Base-by-base conservation (phyloP, 257 asterid species). In the Solanum sejunctum region DNA sequence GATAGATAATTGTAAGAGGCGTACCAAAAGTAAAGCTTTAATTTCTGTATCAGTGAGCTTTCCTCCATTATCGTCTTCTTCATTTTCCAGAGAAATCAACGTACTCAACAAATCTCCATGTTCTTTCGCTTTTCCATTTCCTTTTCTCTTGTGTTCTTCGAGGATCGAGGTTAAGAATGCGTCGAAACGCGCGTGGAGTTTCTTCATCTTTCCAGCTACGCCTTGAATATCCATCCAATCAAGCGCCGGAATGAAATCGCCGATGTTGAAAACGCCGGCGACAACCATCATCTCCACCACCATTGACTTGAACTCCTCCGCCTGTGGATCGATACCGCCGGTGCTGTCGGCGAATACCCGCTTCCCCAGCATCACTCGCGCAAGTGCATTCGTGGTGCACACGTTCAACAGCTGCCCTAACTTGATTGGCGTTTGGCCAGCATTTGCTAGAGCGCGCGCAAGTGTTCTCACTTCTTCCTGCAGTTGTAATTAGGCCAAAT, bases 21-120 rank as follows among this genome's bases (percentile, higher is more conserved):
- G 3, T 90, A 94, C 99, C 98, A 96, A 81, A 66, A 96, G 97
- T 56, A 96, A 84, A 4, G 99, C 99, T 89, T 96, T 96, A 41
- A 96, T 96, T 71, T 96, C 98, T 0, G 89, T 91, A 66, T 94
- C 95, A 0, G 91, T 92, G 9, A 96, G 93, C 55, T 41, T 89
- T 55, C 91, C 95, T 45, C 90, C 89, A 2, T 87, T 87, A 17
- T 90, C 93, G 16, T 75, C 95, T 12, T 41, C 90, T 3, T 92
- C 93, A 28, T 91, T 94, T 36, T 91, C 90, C 72, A 91, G 81
- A 0, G 95, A 88, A 3, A 96, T 87, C 88, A 94, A 84, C 86
- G 90, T 90, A 41, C 88, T 92, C 88, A 94, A 60, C 11, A 96
- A 83, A 84, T 92, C 94, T 84, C 85, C 85, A 70, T 87, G 88